Evolutionary conservation across 257 asterid genomes (phyloP).

Genomic region (Nicotiana sylvestris): DNA sequence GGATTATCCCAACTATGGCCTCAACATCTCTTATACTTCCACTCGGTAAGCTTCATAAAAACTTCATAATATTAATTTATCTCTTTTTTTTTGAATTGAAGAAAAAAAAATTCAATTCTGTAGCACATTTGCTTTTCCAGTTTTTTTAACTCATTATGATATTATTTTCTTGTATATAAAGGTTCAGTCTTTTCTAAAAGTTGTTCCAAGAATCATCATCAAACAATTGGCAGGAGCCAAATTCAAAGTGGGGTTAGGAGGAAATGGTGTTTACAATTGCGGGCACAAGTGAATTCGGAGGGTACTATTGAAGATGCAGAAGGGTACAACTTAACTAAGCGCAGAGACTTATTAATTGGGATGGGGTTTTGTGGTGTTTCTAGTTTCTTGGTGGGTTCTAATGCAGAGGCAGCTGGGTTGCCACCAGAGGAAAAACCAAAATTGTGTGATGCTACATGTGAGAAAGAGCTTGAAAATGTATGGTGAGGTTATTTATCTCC

Average conservation of each 20-base stretch:
- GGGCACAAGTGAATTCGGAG: neutral
- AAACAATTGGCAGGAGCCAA: conserved; percentile 16
- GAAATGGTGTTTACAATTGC: neutral
- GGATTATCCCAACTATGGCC: conserved; percentile 28
- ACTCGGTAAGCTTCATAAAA: conserved; percentile 23
- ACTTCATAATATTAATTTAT: neutral
- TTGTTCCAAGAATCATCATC: conserved; percentile 25
- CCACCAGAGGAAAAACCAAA: conserved; percentile 91
- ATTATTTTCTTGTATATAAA: conserved; percentile 7
- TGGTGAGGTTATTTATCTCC: conserved; percentile 62
- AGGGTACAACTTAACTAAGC: conserved; percentile 27
- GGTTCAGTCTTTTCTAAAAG: conserved; percentile 35
- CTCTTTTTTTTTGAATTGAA: neutral
- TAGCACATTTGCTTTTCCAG: neutral
- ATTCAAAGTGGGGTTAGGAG: conserved; percentile 11
- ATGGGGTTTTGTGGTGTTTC: conserved; percentile 29
- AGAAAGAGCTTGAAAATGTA: conserved; percentile 92
- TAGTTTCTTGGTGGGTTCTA: conserved; percentile 33
- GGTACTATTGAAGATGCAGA: conserved; percentile 17
- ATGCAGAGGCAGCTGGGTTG: conserved; percentile 75
- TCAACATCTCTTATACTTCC: conserved; percentile 41
- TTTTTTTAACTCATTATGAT: neutral
- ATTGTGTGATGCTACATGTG: conserved; percentile 75
- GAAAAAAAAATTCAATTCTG: neutral
- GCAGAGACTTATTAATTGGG: conserved; percentile 38